Percentiles rank a stretch among this genome's conserved stretches.
These are phyloP conservation scores for Botrytis medusae DNA, from an alignment of 2,329 filamentous ascomycete species.

Conservation along the genomic window DNA sequence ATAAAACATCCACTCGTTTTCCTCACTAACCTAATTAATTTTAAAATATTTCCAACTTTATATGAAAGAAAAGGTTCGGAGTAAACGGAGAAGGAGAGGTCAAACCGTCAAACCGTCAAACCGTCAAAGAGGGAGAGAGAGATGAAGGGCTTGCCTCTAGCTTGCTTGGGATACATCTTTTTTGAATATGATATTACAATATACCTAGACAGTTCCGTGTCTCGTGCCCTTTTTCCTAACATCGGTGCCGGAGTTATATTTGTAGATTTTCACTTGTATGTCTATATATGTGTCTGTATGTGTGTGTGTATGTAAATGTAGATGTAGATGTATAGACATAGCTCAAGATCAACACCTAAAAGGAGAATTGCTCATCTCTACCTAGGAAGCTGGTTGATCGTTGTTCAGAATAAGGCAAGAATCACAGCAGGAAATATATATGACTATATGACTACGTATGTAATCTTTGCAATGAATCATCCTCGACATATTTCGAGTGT, in stretches of 20 bases:
- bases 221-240: constrained; percentile 2
- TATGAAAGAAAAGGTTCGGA: background rate
- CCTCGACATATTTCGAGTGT: background rate
- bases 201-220: background rate
- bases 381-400: too few species aligned
- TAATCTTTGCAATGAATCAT: background rate
- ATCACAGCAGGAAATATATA: too few species aligned
- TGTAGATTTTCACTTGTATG: background rate
- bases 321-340: background rate
- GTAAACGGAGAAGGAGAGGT: constrained; percentile 1
- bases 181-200: background rate
- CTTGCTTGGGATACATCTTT: background rate
- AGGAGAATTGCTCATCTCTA: background rate
- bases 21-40: constrained; percentile 1
- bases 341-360: background rate
- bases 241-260: background rate
- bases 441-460: background rate
- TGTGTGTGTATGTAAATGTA: background rate
- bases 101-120: background rate
- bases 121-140: background rate
- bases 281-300: background rate
- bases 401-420: background rate
- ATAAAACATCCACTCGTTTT: constrained; percentile 1
- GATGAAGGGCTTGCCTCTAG: background rate
- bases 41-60: background rate